Evolutionary conservation across 495 filamentous ascomycete genomes (phyloP).

Genomic region (Sordaria brevicollis): DNA sequence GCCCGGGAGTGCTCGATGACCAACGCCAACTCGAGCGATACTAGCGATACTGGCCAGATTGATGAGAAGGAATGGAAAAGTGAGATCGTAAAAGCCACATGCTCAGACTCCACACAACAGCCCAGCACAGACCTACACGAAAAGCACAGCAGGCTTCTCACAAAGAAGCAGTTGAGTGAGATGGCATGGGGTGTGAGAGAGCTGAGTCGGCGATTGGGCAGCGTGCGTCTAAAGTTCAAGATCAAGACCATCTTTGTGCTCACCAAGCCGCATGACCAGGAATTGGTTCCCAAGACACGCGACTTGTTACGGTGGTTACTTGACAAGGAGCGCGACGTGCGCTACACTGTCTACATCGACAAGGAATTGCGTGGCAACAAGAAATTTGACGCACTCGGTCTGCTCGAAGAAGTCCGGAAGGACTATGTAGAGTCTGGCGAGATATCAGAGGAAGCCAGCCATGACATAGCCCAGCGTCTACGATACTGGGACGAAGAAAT

Average conservation of each 20-base stretch:
- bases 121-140: conserved; percentile 13
- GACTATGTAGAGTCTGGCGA: conserved; percentile 20
- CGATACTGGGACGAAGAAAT: conserved; percentile 77
- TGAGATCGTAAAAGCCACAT: conserved; percentile 18
- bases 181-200: conserved; percentile 95
- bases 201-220: conserved; percentile 73
- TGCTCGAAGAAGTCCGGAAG: conserved; percentile 37
- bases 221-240: conserved; percentile 65
- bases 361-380: conserved; percentile 56
- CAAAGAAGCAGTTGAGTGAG: conserved; percentile 85
- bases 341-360: conserved; percentile 75
- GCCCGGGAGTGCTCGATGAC: neutral
- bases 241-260: conserved; percentile 79
- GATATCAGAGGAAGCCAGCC: conserved; percentile 31
- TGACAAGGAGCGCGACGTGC: conserved; percentile 54
- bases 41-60: conserved; percentile 22
- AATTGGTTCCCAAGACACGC: conserved; percentile 66
- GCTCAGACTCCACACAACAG: conserved; percentile 8
- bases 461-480: conserved; percentile 47
- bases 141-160: conserved; percentile 52
- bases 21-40: neutral
- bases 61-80: conserved; percentile 37
- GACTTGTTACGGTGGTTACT: conserved; percentile 79
- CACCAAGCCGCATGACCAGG: conserved; percentile 78
- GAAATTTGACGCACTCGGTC: conserved; percentile 55